Base-by-base conservation (phyloP, 192 early-diverging fungal species). In the Funneliformis mosseae region DNA sequence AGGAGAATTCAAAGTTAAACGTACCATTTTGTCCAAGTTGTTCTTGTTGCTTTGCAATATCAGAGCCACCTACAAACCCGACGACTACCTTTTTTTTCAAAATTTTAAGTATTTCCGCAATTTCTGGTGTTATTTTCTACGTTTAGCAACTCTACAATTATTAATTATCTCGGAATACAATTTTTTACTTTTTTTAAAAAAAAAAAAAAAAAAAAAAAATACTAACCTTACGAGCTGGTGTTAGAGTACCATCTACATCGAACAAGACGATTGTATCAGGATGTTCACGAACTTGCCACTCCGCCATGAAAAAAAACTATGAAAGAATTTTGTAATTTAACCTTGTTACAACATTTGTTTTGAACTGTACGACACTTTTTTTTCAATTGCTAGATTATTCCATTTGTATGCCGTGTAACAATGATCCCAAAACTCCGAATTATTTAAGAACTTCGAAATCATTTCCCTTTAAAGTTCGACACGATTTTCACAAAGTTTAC, bases 181-280 rank as follows among this genome's bases (percentile, higher is more conserved):
- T 18, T 18, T 38, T 21, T 38, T 69, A 5, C 10, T 12, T 38
- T 68, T 67, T 27, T n/a, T n/a, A n/a, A n/a, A n/a, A n/a, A n/a
- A n/a, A n/a, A n/a, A n/a, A n/a, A n/a, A 33, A 67, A 16, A 16
- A 67, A 67, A 9, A 9, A 33, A 41, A 11, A 21, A 12, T 5
- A 50, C 86, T 86, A 88, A 97, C 96, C 85, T 92, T 87, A 85
- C 98, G 95, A 50, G 97, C 97, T 50, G 97, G 97, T 11, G 96
- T 97, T 73, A 99, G 85, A 14, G 98, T 98, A 66, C 97, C 98
- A 84, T 99, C 98, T 61, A 99, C 97, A 88, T 99, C 96, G 82
- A 98, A 98, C 45, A 98, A 92, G 62, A 93, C 92, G 81, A 98
- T 88, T 83, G 93, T 96, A 83, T 93, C 89, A 46, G 97, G 94